A percentile compares a stretch with the other conserved stretches of the same genome.
Conservation (phyloP, 345 rosid species). For the Arabis alpina region DNA sequence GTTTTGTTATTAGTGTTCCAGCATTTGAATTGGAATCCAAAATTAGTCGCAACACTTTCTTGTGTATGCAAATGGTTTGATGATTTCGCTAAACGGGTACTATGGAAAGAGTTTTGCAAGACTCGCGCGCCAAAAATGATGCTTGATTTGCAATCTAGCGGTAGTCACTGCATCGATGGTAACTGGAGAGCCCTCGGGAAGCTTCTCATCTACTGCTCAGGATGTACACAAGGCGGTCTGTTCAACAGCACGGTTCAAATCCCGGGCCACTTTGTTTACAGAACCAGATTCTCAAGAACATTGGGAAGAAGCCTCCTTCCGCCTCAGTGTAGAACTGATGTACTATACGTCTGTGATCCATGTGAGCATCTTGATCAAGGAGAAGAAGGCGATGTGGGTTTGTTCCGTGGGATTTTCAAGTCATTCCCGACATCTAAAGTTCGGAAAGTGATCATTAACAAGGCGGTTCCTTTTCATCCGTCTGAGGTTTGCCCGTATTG, state of each 20-base stretch:
- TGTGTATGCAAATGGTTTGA: slow-evolving; percentile 96
- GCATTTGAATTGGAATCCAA: slow-evolving; percentile 93
- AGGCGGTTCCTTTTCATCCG: slow-evolving; percentile 77
- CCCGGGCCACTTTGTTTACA: slow-evolving; percentile 89
- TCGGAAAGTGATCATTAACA: slow-evolving; percentile 73
- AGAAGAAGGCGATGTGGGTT: slow-evolving; percentile 95
- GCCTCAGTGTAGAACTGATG: slow-evolving; percentile 90
- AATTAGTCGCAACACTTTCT: slow-evolving; percentile 77
- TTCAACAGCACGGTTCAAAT: slow-evolving; percentile 66
- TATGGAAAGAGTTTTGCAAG: slow-evolving; percentile 97
- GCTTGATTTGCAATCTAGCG: slow-evolving; percentile 88
- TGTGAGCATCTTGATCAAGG: slow-evolving; percentile 99
- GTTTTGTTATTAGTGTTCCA: slow-evolving; percentile 80
- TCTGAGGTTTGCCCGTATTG: slow-evolving; percentile 92
- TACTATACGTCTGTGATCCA: slow-evolving; percentile 93
- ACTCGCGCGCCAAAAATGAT: slow-evolving; percentile 95
- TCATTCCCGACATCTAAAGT: slow-evolving; percentile 79
- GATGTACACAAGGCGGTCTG: slow-evolving; percentile 74
- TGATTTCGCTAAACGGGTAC: slow-evolving; percentile 89
- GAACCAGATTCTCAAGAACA: slow-evolving; percentile 92
- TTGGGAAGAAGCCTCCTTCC: slow-evolving; percentile 91
- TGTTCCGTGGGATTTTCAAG: slow-evolving; percentile 94
- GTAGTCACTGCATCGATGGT: slow-evolving; percentile 94
- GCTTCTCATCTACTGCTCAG: slow-evolving; percentile 93
- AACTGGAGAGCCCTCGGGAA: slow-evolving; percentile 98